Base-by-base conservation (phyloP, 108 stramenopile species). In the Schizochytrium sp. region DNA sequence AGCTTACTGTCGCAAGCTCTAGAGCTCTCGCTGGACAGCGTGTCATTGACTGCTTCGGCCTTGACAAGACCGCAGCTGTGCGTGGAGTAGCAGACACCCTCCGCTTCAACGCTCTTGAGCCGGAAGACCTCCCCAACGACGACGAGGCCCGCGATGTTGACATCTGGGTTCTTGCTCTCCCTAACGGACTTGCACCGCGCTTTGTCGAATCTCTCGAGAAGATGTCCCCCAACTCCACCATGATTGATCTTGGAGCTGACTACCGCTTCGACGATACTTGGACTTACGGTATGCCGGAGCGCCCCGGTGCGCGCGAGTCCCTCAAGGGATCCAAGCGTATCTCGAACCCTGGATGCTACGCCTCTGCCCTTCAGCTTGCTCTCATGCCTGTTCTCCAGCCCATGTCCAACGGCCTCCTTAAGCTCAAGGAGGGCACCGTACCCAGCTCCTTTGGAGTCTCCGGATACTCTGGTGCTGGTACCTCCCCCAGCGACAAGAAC, bases 311-410 rank as follows among this genome's bases (percentile, higher is more conserved):
- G 53, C 92, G 93, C 44, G 93, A 93, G 47, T 58, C 89, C 1
- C 60, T 94, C 60, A 87, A 72, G 49, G 64, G 56, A 44, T 90
- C 91, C 17, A 56, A 91, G 64, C 87, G 92, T 47, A 72, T 94
- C 44, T 92, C 93, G 72, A 94, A 94, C 91, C 93, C 93, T 4
- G 93, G 93, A 56, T 94, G 93, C 93, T 94, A 94, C 87, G 92
- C 93, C 12, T 93, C 93, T 15, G 93, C 92, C 28, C 92, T 92
- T 15, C 93, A 94, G 92, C 87, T 93, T 12, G 92, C 92, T 19
- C 92, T 94, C 19, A 91, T 94, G 19, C 91, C 93, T 47, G 56
- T 93, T 4, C 59, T 93, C 13, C 87, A 90, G 88, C 72, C 92
- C 41, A 90, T 89, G 17, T 40, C 92, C 19, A 69, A 92, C 72